Evolutionary conservation across 2,329 filamentous ascomycete genomes (phyloP), one percentile per base, ranked within the genome.

Genomic region (Ceratocystiopsis sp.): DNA sequence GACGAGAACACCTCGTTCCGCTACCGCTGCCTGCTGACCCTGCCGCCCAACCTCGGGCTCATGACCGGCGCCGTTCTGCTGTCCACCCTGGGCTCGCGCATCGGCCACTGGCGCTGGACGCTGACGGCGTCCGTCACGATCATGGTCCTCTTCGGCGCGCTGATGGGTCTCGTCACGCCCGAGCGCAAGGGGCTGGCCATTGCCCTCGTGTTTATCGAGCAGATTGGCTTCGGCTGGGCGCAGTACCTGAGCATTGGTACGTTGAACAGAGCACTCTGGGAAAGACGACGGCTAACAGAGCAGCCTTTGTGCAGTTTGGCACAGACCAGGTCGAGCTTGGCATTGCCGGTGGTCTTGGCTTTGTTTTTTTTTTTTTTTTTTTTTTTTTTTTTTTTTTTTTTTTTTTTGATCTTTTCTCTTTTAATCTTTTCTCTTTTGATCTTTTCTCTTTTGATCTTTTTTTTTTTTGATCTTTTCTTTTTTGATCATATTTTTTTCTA

Each of bases 291-390:
- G 25, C 25, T 29, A 29, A 29, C 25, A 29, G 25, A 29, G 25
- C 25, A 29, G 63, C 66, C 2, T 62, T 65, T 46, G 65, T 62
- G 7, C 66, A 69, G 50, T 61, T 68, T 45, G 66, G 65, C n/a
- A 64, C 66, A 3, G 59, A 64, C 21, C 67, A 70, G 46, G 58
- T 62, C 16, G 63, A 68, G 40, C 57, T 69, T 0, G 66, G 66
- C 14, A 60, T 65, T 14, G 57, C 56, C 36, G 63, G 63, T 34
- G 65, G 62, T 40, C 55, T 66, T 12, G 57, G n/a, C n/a, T n/a
- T n/a, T n/a, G n/a, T n/a, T n/a, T n/a, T n/a, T n/a, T n/a, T n/a
- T n/a, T n/a, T n/a, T n/a, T n/a, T n/a, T n/a, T n/a, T n/a, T n/a
- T n/a, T n/a, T n/a, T n/a, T n/a, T n/a, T n/a, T n/a, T n/a, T n/a